Conservation (phyloP, 176 grass and related monocot species). For the Bromus sterilis region DNA sequence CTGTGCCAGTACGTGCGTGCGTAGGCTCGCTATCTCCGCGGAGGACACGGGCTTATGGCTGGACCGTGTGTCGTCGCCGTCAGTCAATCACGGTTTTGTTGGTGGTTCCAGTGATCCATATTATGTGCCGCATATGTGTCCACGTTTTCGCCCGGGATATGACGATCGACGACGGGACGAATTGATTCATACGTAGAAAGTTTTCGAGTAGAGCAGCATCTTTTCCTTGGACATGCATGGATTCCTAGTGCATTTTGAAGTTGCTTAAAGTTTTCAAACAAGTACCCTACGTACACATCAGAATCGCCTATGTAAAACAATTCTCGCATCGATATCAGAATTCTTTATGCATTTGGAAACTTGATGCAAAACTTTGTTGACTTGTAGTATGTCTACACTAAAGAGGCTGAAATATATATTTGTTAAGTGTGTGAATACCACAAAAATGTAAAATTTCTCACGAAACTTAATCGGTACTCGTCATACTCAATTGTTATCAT, state of each 20-base stretch:
- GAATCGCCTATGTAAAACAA: too few relatives aligned
- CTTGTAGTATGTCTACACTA: too few relatives aligned
- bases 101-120: constrained; percentile 14
- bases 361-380: too few relatives aligned
- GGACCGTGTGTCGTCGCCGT: constrained; percentile 10
- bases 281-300: not conserved
- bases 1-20: not conserved
- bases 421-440: too few relatives aligned
- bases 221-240: not conserved
- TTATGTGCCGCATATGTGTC: constrained; percentile 4
- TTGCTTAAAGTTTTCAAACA: not conserved
- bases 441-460: too few relatives aligned
- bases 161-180: not conserved
- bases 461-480: too few relatives aligned
- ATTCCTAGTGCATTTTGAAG: not conserved
- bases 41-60: constrained; percentile 33
- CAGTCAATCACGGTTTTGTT: constrained; percentile 18
- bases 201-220: not conserved
- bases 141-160: not conserved
- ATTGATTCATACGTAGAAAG: not conserved
- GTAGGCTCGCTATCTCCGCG: not conserved
- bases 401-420: too few relatives aligned
- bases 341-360: too few relatives aligned
- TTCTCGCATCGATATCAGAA: too few relatives aligned
- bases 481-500: too few relatives aligned